Evolutionary conservation across 2,329 filamentous ascomycete genomes (phyloP), one percentile per base, ranked within the genome.

Genomic region (Xylariaceae sp.): DNA sequence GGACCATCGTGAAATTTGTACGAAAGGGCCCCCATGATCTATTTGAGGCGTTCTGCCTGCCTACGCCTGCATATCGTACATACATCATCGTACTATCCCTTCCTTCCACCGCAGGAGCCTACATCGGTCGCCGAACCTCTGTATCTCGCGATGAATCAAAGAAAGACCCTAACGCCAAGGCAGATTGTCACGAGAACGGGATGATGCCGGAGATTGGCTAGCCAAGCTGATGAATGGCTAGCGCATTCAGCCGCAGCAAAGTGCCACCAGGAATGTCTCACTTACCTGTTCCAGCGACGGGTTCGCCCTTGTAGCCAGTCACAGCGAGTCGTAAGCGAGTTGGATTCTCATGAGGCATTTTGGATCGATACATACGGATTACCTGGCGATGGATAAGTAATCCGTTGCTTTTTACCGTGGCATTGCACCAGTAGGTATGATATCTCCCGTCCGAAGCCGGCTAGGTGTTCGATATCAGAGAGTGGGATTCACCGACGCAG

Each of bases 311-410:
- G 49, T 35, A 60, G 51, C 60, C 62, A 62, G 34, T 62, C 60
- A 64, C 8, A 42, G 35, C 30, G 15, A 8, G 9, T 44, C 57
- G 58, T 34, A 63, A 61, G 57, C 62, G 59, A 63, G 45, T 6
- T 44, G 13, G 13, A 18, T 34, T 30, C 23, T 30, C 23, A 6
- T 17, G 30, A 57, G 52, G 52, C 54, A 17, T n/a, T 60, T 62
- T 60, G 57, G 62, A 57, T 58, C 55, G 62, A 60, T 60, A 64
- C 57, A 64, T 51, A n/a, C n/a, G n/a, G n/a, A n/a, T n/a, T n/a
- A 62, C 30, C 35, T 54, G 8, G 23, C 23, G 5, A 30, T 5
- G 23, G 23, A 30, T 30, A 4, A 4, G 4, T 30, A 30, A 30
- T 30, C 23, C 23, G 23, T 30, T 30, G 23, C 17, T 30, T 30